Percentiles rank a stretch among this genome's conserved stretches.
Evolutionary conservation across 2,329 filamentous ascomycete genomes (phyloP).

Genomic region (Talaromyces funiculosus): DNA sequence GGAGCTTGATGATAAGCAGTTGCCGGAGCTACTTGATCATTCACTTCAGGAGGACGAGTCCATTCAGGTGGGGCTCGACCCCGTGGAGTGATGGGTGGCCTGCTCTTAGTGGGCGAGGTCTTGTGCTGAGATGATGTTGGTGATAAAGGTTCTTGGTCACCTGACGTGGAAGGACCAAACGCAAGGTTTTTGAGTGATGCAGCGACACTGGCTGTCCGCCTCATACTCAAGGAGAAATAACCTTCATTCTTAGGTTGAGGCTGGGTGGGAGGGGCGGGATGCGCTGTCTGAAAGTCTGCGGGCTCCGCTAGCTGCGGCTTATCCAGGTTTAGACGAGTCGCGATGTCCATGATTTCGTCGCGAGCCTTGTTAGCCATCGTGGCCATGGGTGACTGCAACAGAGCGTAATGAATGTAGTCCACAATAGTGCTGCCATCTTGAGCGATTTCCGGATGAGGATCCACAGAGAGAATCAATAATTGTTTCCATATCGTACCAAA

Average conservation of each 20-base stretch:
- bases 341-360: conserved; percentile 52
- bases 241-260: conserved; percentile 52
- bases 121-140: conserved; percentile 16
- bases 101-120: conserved; percentile 28
- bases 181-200: conserved; percentile 59
- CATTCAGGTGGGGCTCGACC: conserved; percentile 53
- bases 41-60: conserved; percentile 66
- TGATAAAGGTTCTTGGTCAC: conserved; percentile 24
- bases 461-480: conserved; percentile 80
- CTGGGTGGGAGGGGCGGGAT: conserved; percentile 44
- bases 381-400: conserved; percentile 72
- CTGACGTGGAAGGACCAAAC: conserved; percentile 43
- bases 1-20: conserved; percentile 70
- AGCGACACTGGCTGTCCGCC: conserved; percentile 60
- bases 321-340: conserved; percentile 25
- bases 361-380: conserved; percentile 65
- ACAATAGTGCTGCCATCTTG: conserved; percentile 77
- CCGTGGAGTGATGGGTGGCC: conserved; percentile 40
- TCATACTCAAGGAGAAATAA: conserved; percentile 56
- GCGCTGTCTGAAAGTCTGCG: conserved; percentile 27
- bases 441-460: conserved; percentile 90
- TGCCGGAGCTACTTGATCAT: conserved; percentile 60
- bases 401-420: conserved; percentile 72
- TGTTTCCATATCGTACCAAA: conserved; percentile 95
- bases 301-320: conserved; percentile 37